These are phyloP conservation scores for Diatrype stigma DNA, from an alignment of 2,329 filamentous ascomycete species.

Conservation along the genomic window DNA sequence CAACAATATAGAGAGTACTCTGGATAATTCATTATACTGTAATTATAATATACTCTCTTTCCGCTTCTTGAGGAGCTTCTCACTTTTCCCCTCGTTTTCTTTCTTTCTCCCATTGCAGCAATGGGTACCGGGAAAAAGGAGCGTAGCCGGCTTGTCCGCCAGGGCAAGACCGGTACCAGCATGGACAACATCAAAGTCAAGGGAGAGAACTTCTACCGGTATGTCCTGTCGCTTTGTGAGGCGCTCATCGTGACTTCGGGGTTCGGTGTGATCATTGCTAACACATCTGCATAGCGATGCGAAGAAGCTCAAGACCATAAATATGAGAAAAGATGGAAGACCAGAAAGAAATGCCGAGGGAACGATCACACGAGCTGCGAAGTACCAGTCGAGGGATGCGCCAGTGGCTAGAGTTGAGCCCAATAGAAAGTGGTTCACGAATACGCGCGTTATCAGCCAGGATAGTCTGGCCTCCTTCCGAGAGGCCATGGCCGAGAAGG, in stretches of 20 bases:
- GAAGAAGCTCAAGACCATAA: conserved; percentile 84
- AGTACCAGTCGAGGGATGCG: conserved; percentile 76
- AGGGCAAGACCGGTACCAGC: conserved; percentile 81
- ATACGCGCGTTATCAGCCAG: conserved; percentile 84
- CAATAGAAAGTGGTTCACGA: conserved; percentile 96
- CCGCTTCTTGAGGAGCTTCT: background rate
- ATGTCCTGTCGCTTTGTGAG: conserved; percentile 16
- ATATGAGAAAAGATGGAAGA: conserved; percentile 86
- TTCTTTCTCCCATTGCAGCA: conserved; percentile 22
- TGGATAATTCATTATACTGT: too few species aligned
- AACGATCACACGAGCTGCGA: conserved; percentile 78
- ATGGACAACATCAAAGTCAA: conserved; percentile 90
- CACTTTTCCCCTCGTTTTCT: background rate
- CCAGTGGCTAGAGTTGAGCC: conserved; percentile 88
- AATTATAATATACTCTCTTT: background rate
- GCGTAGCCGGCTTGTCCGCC: conserved; percentile 71
- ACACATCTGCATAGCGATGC: conserved; percentile 44
- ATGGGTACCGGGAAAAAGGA: conserved; percentile 97
- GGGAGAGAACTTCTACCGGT: conserved; percentile 98
- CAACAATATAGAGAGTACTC: too few species aligned
- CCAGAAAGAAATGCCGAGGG: conserved; percentile 77
- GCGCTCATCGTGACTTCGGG: too few species aligned
- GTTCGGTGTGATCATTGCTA: conserved; percentile 16
- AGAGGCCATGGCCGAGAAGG: conserved; percentile 85
- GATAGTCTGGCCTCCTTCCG: conserved; percentile 84